A percentile compares a stretch with the other conserved stretches of the same genome.
Evolutionary conservation across 164 flowering plant genomes (phyloP).

Genomic region (Piper betle): DNA sequence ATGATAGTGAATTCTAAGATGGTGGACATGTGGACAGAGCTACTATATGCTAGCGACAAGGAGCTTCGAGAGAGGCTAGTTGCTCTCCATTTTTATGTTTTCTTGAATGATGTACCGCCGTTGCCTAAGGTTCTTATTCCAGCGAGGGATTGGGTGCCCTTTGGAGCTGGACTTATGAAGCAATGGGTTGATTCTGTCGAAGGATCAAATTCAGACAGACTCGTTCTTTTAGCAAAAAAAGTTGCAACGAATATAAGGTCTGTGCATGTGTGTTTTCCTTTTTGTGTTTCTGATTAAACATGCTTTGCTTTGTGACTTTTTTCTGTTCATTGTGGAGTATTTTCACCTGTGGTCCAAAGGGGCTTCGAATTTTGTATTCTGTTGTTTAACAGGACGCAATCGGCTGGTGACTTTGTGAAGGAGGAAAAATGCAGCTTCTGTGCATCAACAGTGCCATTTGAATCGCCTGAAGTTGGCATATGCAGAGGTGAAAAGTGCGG

Average conservation of each 20-base stretch:
- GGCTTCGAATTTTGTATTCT: background rate
- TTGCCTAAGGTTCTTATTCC: conserved; percentile 9
- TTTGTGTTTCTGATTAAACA: no score
- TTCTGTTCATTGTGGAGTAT: background rate
- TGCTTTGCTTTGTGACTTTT: background rate
- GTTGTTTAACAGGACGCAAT: conserved; percentile 17
- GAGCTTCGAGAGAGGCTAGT: conserved; percentile 74
- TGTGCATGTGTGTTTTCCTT: background rate
- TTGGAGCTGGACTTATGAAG: conserved; percentile 68
- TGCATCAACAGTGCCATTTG: conserved; percentile 66
- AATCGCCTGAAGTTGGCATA: conserved; percentile 56
- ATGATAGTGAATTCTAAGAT: conserved; percentile 31
- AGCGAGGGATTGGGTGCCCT: conserved; percentile 33
- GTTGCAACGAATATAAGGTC: conserved; percentile 29
- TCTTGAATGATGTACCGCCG: conserved; percentile 12
- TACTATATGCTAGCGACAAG: conserved; percentile 42
- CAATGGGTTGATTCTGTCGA: conserved; percentile 44
- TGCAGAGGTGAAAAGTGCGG: conserved; percentile 28
- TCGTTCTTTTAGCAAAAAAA: conserved; percentile 34
- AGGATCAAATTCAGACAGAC: conserved; percentile 21
- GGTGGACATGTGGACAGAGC: conserved; percentile 33
- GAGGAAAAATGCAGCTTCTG: conserved; percentile 60
- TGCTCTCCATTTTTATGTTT: conserved; percentile 35
- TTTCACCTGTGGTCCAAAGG: background rate
- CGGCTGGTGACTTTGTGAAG: conserved; percentile 12